Conservation (phyloP, 1,284 basidiomycete genomes). For the Coniferiporia weirii region DNA sequence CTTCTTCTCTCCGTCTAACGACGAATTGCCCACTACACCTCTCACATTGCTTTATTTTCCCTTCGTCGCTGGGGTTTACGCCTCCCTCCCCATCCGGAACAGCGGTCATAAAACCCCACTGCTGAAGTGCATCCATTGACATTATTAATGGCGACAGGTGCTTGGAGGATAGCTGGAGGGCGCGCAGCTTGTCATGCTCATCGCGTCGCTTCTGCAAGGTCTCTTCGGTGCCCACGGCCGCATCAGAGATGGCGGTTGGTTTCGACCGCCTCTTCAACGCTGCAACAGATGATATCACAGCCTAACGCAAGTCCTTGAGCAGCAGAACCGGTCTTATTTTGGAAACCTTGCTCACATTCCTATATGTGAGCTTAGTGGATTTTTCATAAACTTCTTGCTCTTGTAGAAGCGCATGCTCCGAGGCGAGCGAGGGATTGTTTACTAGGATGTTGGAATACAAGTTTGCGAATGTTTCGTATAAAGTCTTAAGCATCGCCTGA, state of each 20-base stretch:
- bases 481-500: constrained; percentile 65
- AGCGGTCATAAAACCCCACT: constrained; percentile 69
- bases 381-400: constrained; percentile 72
- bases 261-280: constrained; percentile 64
- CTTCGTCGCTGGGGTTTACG: constrained; percentile 58
- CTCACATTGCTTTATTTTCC: constrained; percentile 67
- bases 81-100: constrained; percentile 63
- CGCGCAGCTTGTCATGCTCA: constrained; percentile 50
- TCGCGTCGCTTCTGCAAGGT: constrained; percentile 57
- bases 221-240: constrained; percentile 77
- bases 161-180: constrained; percentile 50
- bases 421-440: constrained; percentile 51
- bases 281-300: constrained; percentile 67
- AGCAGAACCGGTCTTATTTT: not conserved
- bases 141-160: constrained; percentile 58
- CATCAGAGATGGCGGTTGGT: constrained; percentile 58
- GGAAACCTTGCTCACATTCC: constrained; percentile 49
- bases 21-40: constrained; percentile 68
- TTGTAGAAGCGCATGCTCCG: constrained; percentile 71
- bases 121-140: constrained; percentile 49
- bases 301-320: constrained; percentile 35
- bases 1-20: constrained; percentile 54
- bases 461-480: constrained; percentile 65
- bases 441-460: constrained; percentile 54
- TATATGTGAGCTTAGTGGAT: constrained; percentile 71